These are phyloP conservation scores for Chalciporus chontae DNA, from an alignment of 768 basidiomycete genomes.

Conservation along the genomic window DNA sequence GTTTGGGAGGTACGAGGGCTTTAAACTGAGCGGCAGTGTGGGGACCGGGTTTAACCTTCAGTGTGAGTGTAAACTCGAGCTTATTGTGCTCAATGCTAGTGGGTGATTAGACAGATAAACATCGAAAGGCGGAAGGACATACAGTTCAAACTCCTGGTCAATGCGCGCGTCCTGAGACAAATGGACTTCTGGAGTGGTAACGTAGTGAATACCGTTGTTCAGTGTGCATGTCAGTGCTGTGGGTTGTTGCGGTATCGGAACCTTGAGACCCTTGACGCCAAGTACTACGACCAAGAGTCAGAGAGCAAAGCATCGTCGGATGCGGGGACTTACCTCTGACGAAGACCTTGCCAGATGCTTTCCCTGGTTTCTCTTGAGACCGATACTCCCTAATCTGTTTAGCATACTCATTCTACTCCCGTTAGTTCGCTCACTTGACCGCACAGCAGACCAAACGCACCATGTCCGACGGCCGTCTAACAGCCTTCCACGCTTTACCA, in stretches of 20 bases:
- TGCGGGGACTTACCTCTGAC: conserved; percentile 64
- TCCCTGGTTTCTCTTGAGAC: conserved; percentile 71
- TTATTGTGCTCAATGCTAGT: conserved; percentile 87
- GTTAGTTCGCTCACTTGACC: neutral
- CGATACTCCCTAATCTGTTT: conserved; percentile 84
- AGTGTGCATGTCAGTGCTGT: conserved; percentile 82
- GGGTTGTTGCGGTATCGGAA: conserved; percentile 75
- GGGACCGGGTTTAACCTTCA: conserved; percentile 84
- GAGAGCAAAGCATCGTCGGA: neutral
- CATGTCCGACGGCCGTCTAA: conserved; percentile 92
- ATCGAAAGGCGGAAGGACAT: conserved; percentile 27
- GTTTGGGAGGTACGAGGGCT: conserved; percentile 47
- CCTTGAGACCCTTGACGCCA: conserved; percentile 64
- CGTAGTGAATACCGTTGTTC: conserved; percentile 96
- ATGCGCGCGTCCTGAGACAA: conserved; percentile 59
- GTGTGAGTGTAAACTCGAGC: conserved; percentile 87
- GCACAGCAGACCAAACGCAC: conserved; percentile 39
- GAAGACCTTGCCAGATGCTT: conserved; percentile 89
- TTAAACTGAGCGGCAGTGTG: conserved; percentile 81
- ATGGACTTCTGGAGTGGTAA: conserved; percentile 80
- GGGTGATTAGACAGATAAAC: neutral
- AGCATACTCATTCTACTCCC: conserved; percentile 84
- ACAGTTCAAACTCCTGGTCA: conserved; percentile 92
- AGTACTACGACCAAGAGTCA: conserved; percentile 49
- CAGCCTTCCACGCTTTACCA: conserved; percentile 81